Conservation (phyloP, 495 filamentous ascomycete genomes). For the Lentithecium fluviatile region DNA sequence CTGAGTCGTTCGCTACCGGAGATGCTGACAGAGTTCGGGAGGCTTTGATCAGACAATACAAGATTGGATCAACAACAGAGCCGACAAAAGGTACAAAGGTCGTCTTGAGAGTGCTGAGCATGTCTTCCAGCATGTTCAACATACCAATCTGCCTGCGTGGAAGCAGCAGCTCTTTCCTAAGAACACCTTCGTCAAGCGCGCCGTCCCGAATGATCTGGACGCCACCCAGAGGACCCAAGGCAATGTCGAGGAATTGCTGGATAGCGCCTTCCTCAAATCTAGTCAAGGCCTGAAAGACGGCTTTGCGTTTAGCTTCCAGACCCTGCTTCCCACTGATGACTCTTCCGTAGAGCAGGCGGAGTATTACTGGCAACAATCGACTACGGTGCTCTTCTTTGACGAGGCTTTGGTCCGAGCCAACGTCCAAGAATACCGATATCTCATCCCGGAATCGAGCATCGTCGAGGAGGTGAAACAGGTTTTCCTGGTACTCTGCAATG, state of each 20-base stretch:
- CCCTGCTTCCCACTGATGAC: conserved; percentile 65
- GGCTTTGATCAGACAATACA: conserved; percentile 76
- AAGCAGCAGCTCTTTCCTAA: conserved; percentile 57
- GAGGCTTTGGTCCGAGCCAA: conserved; percentile 64
- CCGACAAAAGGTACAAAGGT: conserved; percentile 61
- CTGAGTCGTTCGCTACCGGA: conserved; percentile 38
- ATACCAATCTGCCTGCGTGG: conserved; percentile 81
- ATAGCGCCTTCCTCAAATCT: conserved; percentile 65
- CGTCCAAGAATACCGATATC: conserved; percentile 77
- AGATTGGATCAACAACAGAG: conserved; percentile 66
- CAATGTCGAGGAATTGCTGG: conserved; percentile 75
- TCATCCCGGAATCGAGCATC: conserved; percentile 91
- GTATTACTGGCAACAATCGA: conserved; percentile 76
- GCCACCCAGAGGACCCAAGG: conserved; percentile 66
- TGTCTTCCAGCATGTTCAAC: conserved; percentile 84
- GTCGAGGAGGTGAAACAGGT: conserved; percentile 83
- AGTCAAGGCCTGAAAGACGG: conserved; percentile 61
- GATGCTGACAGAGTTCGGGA: conserved; percentile 48
- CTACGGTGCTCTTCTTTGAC: conserved; percentile 70
- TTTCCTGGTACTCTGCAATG: conserved; percentile 78
- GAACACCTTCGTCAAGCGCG: conserved; percentile 49
- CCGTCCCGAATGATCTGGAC: conserved; percentile 56
- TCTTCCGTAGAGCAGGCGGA: conserved; percentile 85
- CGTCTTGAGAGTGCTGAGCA: conserved; percentile 76
- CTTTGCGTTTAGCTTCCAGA: conserved; percentile 65